phyloP scores from a whole-genome alignment of 2,329 filamentous ascomycete genomes.

The Ophiocordyceps camponoti-leonardi region DNA sequence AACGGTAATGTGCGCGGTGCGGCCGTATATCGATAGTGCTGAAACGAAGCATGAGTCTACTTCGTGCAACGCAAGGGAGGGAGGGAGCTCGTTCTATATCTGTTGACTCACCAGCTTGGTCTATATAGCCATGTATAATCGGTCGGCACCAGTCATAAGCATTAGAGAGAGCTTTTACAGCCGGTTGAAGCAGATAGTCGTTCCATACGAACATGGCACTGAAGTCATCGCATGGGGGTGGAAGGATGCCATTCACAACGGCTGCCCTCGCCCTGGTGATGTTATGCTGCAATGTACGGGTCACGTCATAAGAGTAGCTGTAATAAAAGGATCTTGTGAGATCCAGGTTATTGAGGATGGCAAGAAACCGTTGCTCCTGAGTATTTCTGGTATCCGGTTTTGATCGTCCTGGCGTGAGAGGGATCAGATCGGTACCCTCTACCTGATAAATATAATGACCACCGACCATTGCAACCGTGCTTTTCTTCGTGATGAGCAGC shows the following conservation, averaged over 20 bases:
- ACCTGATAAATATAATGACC: conserved; percentile 94
- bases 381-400: conserved; percentile 65
- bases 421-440: conserved; percentile 81
- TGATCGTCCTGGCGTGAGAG: conserved; percentile 60
- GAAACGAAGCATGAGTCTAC: no score
- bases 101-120: conserved; percentile 48
- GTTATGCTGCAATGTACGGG: conserved; percentile 80
- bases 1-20: conserved; percentile 79
- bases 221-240: conserved; percentile 45
- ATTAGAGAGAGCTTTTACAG: conserved; percentile 50
- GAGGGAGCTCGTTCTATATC: neutral
- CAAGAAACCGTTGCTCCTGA: conserved; percentile 77
- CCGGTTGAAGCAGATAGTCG: conserved; percentile 68
- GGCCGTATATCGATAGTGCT: conserved; percentile 69
- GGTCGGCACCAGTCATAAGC: conserved; percentile 93
- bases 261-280: conserved; percentile 64
- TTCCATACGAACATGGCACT: conserved; percentile 99
- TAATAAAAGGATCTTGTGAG: conserved; percentile 90
- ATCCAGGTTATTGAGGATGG: conserved; percentile 81
- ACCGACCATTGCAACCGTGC: conserved; percentile 87
- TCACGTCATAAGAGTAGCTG: conserved; percentile 96
- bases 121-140: conserved; percentile 90
- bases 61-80: neutral
- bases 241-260: conserved; percentile 44
- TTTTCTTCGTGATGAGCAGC: conserved; percentile 89